Conservation (phyloP, 2,329 filamentous ascomycete species). For the Apiospora hydei region DNA sequence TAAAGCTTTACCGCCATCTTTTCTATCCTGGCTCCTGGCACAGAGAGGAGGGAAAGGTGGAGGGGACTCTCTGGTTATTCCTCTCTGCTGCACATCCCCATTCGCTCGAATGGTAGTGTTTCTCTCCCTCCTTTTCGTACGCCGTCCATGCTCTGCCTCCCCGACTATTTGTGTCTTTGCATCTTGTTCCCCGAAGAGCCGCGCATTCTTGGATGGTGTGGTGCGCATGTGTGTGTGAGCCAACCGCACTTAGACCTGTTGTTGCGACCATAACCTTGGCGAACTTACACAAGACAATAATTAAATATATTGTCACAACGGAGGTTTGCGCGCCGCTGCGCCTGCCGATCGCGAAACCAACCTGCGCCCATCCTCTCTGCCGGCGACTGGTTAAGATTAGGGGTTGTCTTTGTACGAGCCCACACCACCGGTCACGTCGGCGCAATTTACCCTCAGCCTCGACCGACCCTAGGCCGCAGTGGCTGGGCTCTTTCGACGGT, state of each 20-base stretch:
- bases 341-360: slow-evolving; percentile 20
- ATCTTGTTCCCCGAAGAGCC: neutral
- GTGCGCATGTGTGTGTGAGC: slow-evolving; percentile 19
- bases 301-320: slow-evolving; percentile 22
- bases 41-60: slow-evolving; percentile 19
- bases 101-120: slow-evolving; percentile 16
- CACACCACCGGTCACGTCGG: slow-evolving; percentile 14
- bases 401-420: slow-evolving; percentile 10
- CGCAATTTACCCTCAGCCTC: slow-evolving; percentile 21
- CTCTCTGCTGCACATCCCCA: slow-evolving; percentile 11
- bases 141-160: slow-evolving; percentile 17
- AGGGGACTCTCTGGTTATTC: slow-evolving; percentile 10
- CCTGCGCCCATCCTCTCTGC: slow-evolving; percentile 8
- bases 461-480: slow-evolving; percentile 15
- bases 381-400: slow-evolving; percentile 12
- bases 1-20: slow-evolving; percentile 25
- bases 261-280: slow-evolving; percentile 22
- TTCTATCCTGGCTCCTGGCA: slow-evolving; percentile 19
- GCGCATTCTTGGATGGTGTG: slow-evolving; percentile 19
- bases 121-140: slow-evolving; percentile 16
- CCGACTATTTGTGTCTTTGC: slow-evolving; percentile 7
- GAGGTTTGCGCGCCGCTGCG: slow-evolving; percentile 17
- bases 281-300: slow-evolving; percentile 22
- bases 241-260: slow-evolving; percentile 19
- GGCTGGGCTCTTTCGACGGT: slow-evolving; percentile 9